Base-by-base conservation (phyloP, 1,139 yeast genomes). In the Sugiyamaella neomexicana region DNA sequence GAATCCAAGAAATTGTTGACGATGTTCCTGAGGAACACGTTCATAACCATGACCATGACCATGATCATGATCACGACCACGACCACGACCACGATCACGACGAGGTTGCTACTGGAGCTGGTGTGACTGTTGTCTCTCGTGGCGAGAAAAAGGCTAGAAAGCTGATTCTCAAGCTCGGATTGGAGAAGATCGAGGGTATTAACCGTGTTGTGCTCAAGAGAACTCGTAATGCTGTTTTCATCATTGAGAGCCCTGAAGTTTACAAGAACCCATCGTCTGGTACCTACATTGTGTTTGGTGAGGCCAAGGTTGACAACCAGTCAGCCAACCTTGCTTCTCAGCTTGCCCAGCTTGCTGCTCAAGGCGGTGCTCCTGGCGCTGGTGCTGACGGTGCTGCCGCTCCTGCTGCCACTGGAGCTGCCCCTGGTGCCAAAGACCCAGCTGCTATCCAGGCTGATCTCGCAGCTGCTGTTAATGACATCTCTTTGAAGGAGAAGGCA, bases 81-180 rank as follows among this genome's bases (percentile, higher is more conserved):
- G 60, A 57, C 45, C 62, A 59, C 50, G 68, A 65, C 50, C 76
- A 72, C 5, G 70, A 72, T 42, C 72, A 72, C 54, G 65, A 72
- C 70, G 70, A 62, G 69, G 85, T 89, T 77, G 91, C 95, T 73
- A 89, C 85, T 74, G 96, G 95, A 68, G 86, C 97, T 68, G 85
- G 84, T 74, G 93, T 90, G 71, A 79, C 85, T 71, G 81, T 91
- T 73, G 79, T 87, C 76, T 80, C 93, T 72, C 89, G 87, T 79
- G 86, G 89, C 77, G 97, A 91, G 80, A 88, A 89, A 83, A 90
- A 91, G 80, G 97, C 99, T 70, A 87, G 95, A 80, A 91, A 87
- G 73, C 76, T 86, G 71, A 86, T 93, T 78, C 79, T 85, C 78
- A 91, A 91, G 80, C 83, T 91, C 69, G 89, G 88, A 75, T 82